Evolutionary conservation across 352 stramenopile genomes (phyloP).

Genomic region (Pythium vanterpoolii): DNA sequence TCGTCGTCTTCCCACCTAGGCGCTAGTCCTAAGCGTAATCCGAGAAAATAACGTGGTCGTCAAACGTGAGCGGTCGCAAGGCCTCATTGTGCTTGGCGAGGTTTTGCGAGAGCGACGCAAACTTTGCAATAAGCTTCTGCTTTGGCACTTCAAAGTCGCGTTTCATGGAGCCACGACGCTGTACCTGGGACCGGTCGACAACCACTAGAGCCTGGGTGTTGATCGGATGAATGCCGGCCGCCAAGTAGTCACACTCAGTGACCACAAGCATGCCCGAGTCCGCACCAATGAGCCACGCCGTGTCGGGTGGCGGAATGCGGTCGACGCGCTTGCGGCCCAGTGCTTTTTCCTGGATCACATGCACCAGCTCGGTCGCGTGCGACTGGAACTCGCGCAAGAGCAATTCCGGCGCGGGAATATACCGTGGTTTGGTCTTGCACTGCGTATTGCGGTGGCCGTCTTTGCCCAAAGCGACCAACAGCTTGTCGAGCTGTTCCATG

Average conservation of each 20-base stretch:
- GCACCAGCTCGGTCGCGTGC: constrained; percentile 61
- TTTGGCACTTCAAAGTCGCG: constrained; percentile 64
- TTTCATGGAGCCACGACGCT: constrained; percentile 36
- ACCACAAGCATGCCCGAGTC: constrained; percentile 52
- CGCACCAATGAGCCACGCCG: constrained; percentile 54
- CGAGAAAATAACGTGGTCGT: constrained; percentile 73
- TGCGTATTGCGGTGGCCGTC: constrained; percentile 66
- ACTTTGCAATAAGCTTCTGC: constrained; percentile 65
- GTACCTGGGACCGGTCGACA: constrained; percentile 45
- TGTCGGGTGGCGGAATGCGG: constrained; percentile 60
- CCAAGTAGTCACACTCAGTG: constrained; percentile 25
- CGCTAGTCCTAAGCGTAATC: constrained; percentile 47
- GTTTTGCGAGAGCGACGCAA: constrained; percentile 60
- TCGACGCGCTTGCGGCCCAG: constrained; percentile 59
- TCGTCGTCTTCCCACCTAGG: background rate
- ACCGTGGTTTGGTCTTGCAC: constrained; percentile 66
- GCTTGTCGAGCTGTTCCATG: constrained; percentile 69
- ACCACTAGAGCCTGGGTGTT: constrained; percentile 30
- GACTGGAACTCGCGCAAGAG: constrained; percentile 66
- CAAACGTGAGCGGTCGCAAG: constrained; percentile 31
- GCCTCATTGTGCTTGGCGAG: constrained; percentile 42
- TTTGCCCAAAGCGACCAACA: constrained; percentile 60
- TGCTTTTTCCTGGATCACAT: constrained; percentile 69
- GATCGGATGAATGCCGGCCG: background rate
- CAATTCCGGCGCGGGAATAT: constrained; percentile 66